phyloP scores from a whole-genome alignment of 1,284 basidiomycete species.

The Microbotryomycetes sp. region DNA sequence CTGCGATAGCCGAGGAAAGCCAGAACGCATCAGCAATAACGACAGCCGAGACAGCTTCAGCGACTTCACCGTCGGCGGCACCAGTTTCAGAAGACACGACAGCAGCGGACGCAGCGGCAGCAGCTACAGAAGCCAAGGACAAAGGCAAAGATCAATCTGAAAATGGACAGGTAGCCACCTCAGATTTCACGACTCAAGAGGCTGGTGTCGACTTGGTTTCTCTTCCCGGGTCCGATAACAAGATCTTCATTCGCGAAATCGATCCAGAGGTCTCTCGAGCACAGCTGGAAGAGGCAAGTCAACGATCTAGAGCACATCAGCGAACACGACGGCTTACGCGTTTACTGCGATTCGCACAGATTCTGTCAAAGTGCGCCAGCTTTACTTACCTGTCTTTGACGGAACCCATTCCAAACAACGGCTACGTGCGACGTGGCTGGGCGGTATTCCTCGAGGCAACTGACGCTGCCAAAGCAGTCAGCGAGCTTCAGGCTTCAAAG shows the following conservation, averaged over 20 bases:
- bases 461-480: neutral
- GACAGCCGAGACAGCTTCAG: no score
- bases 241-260: slow-evolving; percentile 49
- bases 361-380: neutral
- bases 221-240: slow-evolving; percentile 37
- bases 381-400: neutral
- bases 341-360: no score
- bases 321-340: no score
- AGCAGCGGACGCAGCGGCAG: neutral
- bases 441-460: neutral
- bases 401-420: neutral
- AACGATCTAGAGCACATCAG: no score
- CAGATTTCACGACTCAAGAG: slow-evolving; percentile 5
- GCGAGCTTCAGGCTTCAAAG: neutral
- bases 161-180: slow-evolving; percentile 35
- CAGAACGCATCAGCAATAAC: no score
- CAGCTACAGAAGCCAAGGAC: slow-evolving; percentile 36
- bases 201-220: neutral
- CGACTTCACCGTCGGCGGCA: slow-evolving; percentile 10
- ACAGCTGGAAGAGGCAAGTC: slow-evolving; percentile 33
- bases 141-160: slow-evolving; percentile 36
- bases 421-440: neutral
- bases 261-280: slow-evolving; percentile 46
- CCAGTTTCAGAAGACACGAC: slow-evolving; percentile 36
- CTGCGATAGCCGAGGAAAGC: slow-evolving; percentile 3